Base-by-base conservation (phyloP, 169 alveolate genomes). In the Plasmodium gonderi region DNA sequence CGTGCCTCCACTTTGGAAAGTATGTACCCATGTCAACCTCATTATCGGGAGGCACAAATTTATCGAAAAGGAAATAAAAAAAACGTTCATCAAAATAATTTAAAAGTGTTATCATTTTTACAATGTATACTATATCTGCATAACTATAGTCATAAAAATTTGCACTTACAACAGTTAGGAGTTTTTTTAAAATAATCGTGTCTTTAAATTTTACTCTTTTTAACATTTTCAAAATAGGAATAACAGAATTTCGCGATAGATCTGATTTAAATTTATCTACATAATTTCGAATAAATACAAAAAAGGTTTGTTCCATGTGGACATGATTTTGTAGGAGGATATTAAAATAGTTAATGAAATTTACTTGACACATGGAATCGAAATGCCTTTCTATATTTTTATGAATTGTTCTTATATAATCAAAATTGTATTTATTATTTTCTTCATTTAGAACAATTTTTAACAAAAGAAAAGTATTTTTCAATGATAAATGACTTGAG, bases 351-450 rank as follows among this genome's bases (percentile, higher is more conserved):
- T 14, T 87, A n/a, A 26, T 6, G 33, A 87, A 87, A 33, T 87
- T 75, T 2, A 3, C 31, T 33, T 64, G 79, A 4, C 68, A 67
- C 33, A 87, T 45, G 31, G 11, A 3, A 3, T 76, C 69, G 20
- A 87, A 7, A 60, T 87, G 89, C 45, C 93, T 75, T 68, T 87
- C 93, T 9, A 87, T 29, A 87, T 87, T 87, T 76, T 76, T 76
- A 67, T 87, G 93, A 12, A 87, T 12, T 29, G 5, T 42, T 0
- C 33, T 87, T 12, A 75, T 75, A 44, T 20, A 29, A 12, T 69
- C 29, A 23, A 17, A n/a, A 64, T 65, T 20, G 38, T 38, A 44
- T 60, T 38, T 81, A 17, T 78, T 49, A 26, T 42, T 75, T 1
- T 87, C 74, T 23, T 40, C 72, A 49, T 45, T 83, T 54, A 87